Percentiles rank a stretch among this genome's conserved stretches.
These are phyloP conservation scores for Achlya hypogyna DNA, from an alignment of 352 stramenopile species.

Conservation along the genomic window DNA sequence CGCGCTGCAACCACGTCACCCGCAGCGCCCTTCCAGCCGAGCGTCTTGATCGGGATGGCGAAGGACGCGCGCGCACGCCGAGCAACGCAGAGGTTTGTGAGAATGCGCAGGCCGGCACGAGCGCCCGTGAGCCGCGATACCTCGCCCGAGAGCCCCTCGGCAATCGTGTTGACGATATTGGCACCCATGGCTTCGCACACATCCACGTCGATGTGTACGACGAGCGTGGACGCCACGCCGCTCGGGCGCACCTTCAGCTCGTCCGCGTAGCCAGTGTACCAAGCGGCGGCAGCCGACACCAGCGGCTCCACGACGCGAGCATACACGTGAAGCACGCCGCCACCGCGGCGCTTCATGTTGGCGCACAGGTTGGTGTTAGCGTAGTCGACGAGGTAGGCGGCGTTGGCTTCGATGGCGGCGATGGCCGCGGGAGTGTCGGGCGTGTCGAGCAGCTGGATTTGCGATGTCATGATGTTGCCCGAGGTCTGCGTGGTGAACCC, in stretches of 20 bases:
- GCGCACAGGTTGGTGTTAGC: constrained; percentile 70
- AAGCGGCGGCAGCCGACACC: constrained; percentile 24
- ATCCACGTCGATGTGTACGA: constrained; percentile 83
- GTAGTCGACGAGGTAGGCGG: constrained; percentile 48
- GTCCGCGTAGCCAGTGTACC: constrained; percentile 51
- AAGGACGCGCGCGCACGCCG: constrained; percentile 56
- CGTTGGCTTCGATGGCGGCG: constrained; percentile 38
- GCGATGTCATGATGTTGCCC: constrained; percentile 81
- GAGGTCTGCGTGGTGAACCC: constrained; percentile 68
- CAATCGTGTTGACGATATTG: constrained; percentile 85
- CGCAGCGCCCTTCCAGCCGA: constrained; percentile 74
- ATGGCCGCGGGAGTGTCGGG: constrained; percentile 49
- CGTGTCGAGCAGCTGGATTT: constrained; percentile 74
- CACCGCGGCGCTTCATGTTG: constrained; percentile 81
- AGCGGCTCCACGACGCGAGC: constrained; percentile 62
- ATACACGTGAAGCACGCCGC: constrained; percentile 71
- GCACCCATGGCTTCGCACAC: constrained; percentile 84
- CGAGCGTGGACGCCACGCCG: constrained; percentile 28
- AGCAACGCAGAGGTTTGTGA: constrained; percentile 85
- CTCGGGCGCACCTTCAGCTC: constrained; percentile 44
- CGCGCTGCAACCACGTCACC: constrained; percentile 59
- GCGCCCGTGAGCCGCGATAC: constrained; percentile 53
- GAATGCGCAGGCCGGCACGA: constrained; percentile 65
- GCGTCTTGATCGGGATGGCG: constrained; percentile 59
- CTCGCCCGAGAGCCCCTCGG: constrained; percentile 68